Evolutionary conservation across 768 basidiomycete species (phyloP).

Genomic region (Kwoniella heveanensis): DNA sequence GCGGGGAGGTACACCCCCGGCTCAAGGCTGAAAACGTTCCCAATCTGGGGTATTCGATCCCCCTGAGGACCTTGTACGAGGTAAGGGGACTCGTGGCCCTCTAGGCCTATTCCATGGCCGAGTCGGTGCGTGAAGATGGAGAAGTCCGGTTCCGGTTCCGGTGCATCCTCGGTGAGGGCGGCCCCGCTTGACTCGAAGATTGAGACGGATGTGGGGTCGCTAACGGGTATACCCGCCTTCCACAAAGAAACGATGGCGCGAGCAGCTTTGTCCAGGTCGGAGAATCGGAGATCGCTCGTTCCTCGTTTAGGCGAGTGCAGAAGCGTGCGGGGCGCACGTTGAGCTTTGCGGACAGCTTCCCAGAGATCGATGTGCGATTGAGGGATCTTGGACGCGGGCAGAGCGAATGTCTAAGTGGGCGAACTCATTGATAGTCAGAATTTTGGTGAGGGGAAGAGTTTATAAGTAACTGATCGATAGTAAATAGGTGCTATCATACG

Average conservation of each 20-base stretch:
- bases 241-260: conserved; percentile 59
- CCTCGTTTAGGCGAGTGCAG: conserved; percentile 58
- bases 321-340: conserved; percentile 61
- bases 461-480: too few relatives aligned
- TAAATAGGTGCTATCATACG: conserved; percentile 44
- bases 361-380: conserved; percentile 64
- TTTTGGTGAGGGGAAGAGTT: too few relatives aligned
- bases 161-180: conserved; percentile 45
- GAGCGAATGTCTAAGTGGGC: conserved; percentile 66
- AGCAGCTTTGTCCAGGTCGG: conserved; percentile 60
- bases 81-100: conserved; percentile 80
- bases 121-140: conserved; percentile 72
- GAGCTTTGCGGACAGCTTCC: conserved; percentile 68
- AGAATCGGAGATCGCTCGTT: conserved; percentile 15
- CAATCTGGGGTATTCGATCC: conserved; percentile 62
- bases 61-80: conserved; percentile 66
- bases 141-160: conserved; percentile 38
- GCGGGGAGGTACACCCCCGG: conserved; percentile 59
- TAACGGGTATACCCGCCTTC: neutral
- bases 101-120: conserved; percentile 70
- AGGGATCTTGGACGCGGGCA: conserved; percentile 64
- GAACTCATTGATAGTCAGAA: too few relatives aligned
- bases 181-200: conserved; percentile 50
- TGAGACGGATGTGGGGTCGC: neutral
- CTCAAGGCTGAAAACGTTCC: conserved; percentile 80